These are phyloP conservation scores for Pythium pectinolyticum DNA, from an alignment of 352 stramenopile species.

Conservation along the genomic window DNA sequence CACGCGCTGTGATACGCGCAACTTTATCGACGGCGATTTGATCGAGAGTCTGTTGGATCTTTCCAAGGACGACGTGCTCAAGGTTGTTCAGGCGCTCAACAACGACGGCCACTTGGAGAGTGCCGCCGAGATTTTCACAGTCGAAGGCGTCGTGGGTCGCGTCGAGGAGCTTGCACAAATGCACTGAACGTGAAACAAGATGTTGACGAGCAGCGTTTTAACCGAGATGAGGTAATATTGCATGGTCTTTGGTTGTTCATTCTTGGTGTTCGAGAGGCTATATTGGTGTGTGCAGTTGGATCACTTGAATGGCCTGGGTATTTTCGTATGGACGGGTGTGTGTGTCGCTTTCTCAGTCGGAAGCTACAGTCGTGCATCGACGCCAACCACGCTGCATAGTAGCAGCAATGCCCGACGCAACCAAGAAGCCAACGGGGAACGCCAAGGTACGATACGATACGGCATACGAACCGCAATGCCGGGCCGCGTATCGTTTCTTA, in stretches of 20 bases:
- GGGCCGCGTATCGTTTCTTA: too few relatives aligned
- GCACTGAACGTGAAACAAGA: conserved; percentile 40
- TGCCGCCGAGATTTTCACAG: conserved; percentile 47
- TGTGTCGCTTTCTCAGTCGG: too few relatives aligned
- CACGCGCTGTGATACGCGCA: conserved; percentile 77
- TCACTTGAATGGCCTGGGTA: too few relatives aligned
- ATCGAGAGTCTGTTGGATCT: conserved; percentile 95
- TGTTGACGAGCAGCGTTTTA: background rate
- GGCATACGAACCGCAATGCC: too few relatives aligned
- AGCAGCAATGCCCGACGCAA: conserved; percentile 9
- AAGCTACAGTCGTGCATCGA: too few relatives aligned
- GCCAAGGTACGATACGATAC: background rate
- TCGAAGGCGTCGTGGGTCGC: conserved; percentile 65
- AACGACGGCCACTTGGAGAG: conserved; percentile 76
- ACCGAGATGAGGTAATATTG: too few relatives aligned
- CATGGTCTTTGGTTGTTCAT: too few relatives aligned
- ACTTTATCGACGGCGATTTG: conserved; percentile 96
- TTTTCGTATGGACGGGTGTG: too few relatives aligned
- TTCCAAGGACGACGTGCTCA: conserved; percentile 84
- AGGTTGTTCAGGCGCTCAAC: conserved; percentile 93
- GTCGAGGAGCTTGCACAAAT: conserved; percentile 81
- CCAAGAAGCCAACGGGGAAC: conserved; percentile 2
- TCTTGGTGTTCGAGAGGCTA: too few relatives aligned
- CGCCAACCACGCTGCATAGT: too few relatives aligned
- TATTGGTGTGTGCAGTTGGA: too few relatives aligned